A percentile compares a stretch with the other conserved stretches of the same genome.
Conservation (phyloP, 768 basidiomycete genomes). For the Boletus tomentosulus region DNA sequence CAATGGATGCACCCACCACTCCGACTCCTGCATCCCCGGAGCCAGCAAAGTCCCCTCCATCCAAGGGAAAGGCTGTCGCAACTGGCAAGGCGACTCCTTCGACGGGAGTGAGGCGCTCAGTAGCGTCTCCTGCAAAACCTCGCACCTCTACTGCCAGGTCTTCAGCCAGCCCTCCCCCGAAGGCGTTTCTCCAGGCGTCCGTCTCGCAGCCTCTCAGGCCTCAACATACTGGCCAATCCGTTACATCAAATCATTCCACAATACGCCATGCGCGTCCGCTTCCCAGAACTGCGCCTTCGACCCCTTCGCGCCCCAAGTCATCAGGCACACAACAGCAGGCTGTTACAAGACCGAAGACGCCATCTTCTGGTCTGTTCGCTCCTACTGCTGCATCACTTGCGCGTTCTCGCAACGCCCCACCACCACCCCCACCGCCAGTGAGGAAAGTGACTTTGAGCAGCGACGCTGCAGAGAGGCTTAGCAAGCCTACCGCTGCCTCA, state of each 20-base stretch:
- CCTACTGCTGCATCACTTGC: slow-evolving; percentile 84
- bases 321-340: slow-evolving; percentile 21
- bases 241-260: slow-evolving; percentile 30
- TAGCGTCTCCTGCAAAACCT: slow-evolving; percentile 29
- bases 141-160: slow-evolving; percentile 23
- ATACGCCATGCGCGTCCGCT: slow-evolving; percentile 22
- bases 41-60: slow-evolving; percentile 17
- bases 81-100: slow-evolving; percentile 22
- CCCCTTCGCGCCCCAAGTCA: slow-evolving; percentile 37
- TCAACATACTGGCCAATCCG: slow-evolving; percentile 42
- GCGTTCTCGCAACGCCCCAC: slow-evolving; percentile 52
- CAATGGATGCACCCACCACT: slow-evolving; percentile 16
- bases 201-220: slow-evolving; percentile 35
- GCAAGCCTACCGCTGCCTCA: slow-evolving; percentile 81
- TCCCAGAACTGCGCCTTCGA: slow-evolving; percentile 30
- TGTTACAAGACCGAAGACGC: slow-evolving; percentile 50
- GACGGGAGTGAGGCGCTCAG: slow-evolving; percentile 15
- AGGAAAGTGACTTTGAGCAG: slow-evolving; percentile 55
- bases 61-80: slow-evolving; percentile 15
- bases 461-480: slow-evolving; percentile 60
- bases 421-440: slow-evolving; percentile 42
- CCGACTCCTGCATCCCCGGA: slow-evolving; percentile 22
- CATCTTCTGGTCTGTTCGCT: slow-evolving; percentile 66
- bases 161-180: slow-evolving; percentile 20
- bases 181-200: slow-evolving; percentile 33